These are phyloP conservation scores for Tolypocladium endophyticum DNA, from an alignment of 2,329 filamentous ascomycete genomes.

Conservation along the genomic window DNA sequence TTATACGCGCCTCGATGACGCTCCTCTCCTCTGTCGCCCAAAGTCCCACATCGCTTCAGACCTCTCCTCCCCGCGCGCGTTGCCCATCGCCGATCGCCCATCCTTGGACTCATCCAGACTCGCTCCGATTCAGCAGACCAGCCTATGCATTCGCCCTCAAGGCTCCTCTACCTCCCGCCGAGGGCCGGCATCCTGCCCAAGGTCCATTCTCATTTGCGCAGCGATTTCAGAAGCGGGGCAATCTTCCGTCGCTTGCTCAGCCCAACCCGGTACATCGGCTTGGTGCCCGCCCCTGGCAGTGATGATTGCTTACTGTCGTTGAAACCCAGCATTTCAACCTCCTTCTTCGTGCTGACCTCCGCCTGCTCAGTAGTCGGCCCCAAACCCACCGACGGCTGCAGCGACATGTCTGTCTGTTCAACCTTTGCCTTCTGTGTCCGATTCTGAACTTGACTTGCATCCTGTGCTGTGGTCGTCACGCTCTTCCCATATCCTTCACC, in stretches of 20 bases:
- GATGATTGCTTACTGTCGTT: not conserved
- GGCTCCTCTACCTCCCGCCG: not conserved
- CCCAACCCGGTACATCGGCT: conserved; percentile 36
- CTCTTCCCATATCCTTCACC: not conserved
- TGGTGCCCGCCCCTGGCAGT: conserved; percentile 2
- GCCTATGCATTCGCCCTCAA: not conserved
- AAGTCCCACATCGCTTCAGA: not conserved
- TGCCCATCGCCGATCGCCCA: not conserved
- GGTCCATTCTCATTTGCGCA: conserved; percentile 25
- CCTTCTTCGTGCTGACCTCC: conserved; percentile 2
- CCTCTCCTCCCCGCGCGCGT: not conserved
- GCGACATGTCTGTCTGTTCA: not conserved
- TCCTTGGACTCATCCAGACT: not conserved
- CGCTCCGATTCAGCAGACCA: not conserved
- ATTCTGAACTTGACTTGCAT: not conserved
- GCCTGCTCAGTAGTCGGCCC: not conserved
- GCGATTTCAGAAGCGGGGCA: conserved; percentile 38
- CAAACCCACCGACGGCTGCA: not conserved
- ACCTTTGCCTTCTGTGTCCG: not conserved
- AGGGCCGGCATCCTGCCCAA: not conserved
- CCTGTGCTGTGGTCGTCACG: not conserved
- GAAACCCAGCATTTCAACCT: not conserved
- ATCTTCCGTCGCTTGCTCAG: conserved; percentile 40
- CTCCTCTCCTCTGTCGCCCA: not conserved
- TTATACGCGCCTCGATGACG: not conserved